Percentiles rank a stretch among this genome's conserved stretches.
phyloP scores from a whole-genome alignment of 176 grass and related monocot species.

The Eremochloa ophiuroides region DNA sequence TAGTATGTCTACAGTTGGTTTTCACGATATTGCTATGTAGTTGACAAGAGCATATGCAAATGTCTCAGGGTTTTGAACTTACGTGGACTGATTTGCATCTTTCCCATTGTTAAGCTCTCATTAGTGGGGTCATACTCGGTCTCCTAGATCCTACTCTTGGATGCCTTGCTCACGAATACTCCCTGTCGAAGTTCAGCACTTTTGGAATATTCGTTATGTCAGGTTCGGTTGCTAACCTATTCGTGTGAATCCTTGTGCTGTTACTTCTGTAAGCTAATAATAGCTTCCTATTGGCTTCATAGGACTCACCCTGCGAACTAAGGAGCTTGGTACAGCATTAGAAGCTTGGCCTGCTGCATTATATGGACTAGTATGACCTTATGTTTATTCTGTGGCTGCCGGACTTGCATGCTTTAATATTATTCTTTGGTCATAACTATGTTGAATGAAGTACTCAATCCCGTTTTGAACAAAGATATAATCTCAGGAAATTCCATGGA shows the following conservation, averaged over 20 bases:
- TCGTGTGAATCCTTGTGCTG: not conserved
- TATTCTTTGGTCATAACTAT: constrained; percentile 8
- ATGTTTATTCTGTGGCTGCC: constrained; percentile 29
- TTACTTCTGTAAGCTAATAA: constrained; percentile 16
- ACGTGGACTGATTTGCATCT: constrained; percentile 13
- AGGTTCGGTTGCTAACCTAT: constrained; percentile 41
- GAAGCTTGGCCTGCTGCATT: constrained; percentile 89
- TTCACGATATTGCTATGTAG: not conserved
- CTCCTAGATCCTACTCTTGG: constrained; percentile 78
- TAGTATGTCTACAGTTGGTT: not conserved
- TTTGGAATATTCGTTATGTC: constrained; percentile 91
- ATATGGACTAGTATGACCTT: constrained; percentile 76
- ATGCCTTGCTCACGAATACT: constrained; percentile 74
- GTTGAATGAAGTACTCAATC: not conserved
- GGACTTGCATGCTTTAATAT: constrained; percentile 22
- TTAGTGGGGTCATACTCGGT: constrained; percentile 51
- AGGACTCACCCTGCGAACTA: constrained; percentile 75
- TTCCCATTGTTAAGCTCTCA: constrained; percentile 59
- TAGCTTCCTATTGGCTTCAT: not conserved
- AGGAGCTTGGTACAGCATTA: constrained; percentile 71
- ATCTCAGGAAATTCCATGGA: not conserved
- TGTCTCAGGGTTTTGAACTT: not conserved
- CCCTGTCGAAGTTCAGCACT: constrained; percentile 79
- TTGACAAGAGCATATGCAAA: not conserved
- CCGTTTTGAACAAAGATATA: constrained; percentile 9